A percentile compares a stretch with the other conserved stretches of the same genome.
phyloP scores from a whole-genome alignment of 139 green algal genomes.

The Mychonastes homosphaera region DNA sequence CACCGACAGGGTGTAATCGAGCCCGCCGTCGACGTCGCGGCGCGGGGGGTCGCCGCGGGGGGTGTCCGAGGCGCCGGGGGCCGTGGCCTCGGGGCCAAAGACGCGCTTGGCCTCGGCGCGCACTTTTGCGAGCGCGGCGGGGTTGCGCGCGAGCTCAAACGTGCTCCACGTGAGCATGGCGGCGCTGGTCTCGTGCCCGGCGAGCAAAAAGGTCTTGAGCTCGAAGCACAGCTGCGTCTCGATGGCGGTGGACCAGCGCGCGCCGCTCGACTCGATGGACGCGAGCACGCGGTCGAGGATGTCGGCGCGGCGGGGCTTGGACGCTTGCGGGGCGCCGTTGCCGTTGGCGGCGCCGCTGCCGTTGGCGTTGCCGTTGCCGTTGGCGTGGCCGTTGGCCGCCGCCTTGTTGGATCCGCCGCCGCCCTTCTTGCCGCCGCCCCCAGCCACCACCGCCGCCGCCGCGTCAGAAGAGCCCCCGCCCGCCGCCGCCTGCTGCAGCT shows the following conservation, averaged over 20 bases:
- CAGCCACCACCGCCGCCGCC: too few relatives aligned
- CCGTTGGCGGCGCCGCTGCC: too few relatives aligned
- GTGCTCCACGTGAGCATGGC: slow-evolving; percentile 86
- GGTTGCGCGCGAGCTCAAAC: slow-evolving; percentile 57
- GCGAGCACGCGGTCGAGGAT: slow-evolving; percentile 72
- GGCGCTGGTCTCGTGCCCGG: slow-evolving; percentile 86
- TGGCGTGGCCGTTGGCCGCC: too few relatives aligned
- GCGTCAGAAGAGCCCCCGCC: too few relatives aligned
- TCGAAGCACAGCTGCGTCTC: slow-evolving; percentile 90
- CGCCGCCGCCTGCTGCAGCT: slow-evolving; percentile 17
- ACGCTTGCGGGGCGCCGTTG: too few relatives aligned
- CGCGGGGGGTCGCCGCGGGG: slow-evolving; percentile 23
- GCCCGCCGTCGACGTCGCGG: slow-evolving; percentile 49
- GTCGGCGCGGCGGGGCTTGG: slow-evolving; percentile 28
- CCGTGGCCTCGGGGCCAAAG: slow-evolving; percentile 26
- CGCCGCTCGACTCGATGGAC: slow-evolving; percentile 44
- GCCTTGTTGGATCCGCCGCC: too few relatives aligned
- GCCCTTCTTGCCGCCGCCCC: too few relatives aligned
- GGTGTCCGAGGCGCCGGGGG: too few relatives aligned
- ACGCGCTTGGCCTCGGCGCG: slow-evolving; percentile 32
- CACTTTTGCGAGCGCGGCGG: slow-evolving; percentile 22
- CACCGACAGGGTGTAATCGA: slow-evolving; percentile 68
- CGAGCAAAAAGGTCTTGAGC: slow-evolving; percentile 90
- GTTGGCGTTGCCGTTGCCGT: too few relatives aligned
- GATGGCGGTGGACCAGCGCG: slow-evolving; percentile 42